Conservation (phyloP, 345 rosid genomes). For the Eucalyptus marginata region DNA sequence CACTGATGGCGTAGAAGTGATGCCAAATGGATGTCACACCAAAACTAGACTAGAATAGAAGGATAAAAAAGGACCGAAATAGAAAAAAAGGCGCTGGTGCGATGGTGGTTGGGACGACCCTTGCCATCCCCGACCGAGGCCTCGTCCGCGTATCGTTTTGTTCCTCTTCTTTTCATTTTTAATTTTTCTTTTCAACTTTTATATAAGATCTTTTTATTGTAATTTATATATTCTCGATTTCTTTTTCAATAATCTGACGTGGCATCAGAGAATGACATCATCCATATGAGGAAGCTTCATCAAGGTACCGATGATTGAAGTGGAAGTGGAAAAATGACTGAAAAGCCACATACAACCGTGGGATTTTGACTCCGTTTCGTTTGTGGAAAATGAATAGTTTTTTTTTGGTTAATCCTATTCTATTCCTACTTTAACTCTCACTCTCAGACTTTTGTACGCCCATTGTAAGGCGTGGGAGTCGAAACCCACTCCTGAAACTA, state of each 20-base stretch:
- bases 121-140: background rate
- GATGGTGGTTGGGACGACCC: background rate
- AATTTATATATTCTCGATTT: background rate
- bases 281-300: background rate
- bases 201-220: background rate
- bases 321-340: background rate
- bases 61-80: background rate
- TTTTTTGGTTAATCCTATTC: too few relatives aligned
- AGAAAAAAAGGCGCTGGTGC: background rate
- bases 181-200: background rate
- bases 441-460: too few relatives aligned
- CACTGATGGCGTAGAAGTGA: background rate
- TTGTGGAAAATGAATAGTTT: rapidly evolving
- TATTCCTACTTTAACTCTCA: too few relatives aligned
- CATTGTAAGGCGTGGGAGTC: too few relatives aligned
- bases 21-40: background rate
- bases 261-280: rapidly evolving
- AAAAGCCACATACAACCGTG: background rate
- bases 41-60: background rate
- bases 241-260: background rate
- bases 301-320: background rate
- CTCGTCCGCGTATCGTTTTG: background rate
- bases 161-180: background rate
- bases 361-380: rapidly evolving
- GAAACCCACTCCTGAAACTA: too few relatives aligned